These are phyloP conservation scores for Entrophospora sp. DNA, from an alignment of 192 early-diverging fungal species.

Conservation along the genomic window DNA sequence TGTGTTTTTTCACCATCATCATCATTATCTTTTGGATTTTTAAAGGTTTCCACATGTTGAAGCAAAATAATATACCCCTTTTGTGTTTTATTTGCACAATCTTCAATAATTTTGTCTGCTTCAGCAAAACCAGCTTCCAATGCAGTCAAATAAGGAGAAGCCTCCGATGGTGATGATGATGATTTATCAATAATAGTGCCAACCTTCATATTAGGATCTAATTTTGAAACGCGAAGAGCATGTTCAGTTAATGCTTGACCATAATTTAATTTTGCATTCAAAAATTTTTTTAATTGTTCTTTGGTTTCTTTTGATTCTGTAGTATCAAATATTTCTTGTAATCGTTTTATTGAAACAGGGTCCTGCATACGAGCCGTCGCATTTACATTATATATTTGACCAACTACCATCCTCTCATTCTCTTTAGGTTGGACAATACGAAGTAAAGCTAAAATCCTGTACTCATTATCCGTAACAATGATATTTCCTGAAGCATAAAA, in stretches of 20 bases:
- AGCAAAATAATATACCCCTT: slow-evolving; percentile 56
- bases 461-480: slow-evolving; percentile 86
- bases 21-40: slow-evolving; percentile 29
- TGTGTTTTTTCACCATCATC: slow-evolving; percentile 28
- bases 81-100: slow-evolving; percentile 37
- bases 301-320: slow-evolving; percentile 62
- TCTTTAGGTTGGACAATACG: slow-evolving; percentile 81
- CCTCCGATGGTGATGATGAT: too few species aligned
- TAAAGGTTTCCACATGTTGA: slow-evolving; percentile 35
- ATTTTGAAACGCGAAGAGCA: slow-evolving; percentile 52
- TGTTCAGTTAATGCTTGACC: slow-evolving; percentile 87
- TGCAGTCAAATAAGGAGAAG: slow-evolving; percentile 45
- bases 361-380: slow-evolving; percentile 44
- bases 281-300: slow-evolving; percentile 55
- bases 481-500: slow-evolving; percentile 88
- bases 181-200: too few species aligned
- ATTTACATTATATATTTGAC: slow-evolving; percentile 66
- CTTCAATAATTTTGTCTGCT: slow-evolving; percentile 61
- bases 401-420: slow-evolving; percentile 71
- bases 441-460: slow-evolving; percentile 72
- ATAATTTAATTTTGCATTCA: slow-evolving; percentile 57
- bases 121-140: slow-evolving; percentile 59
- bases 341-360: slow-evolving; percentile 41
- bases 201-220: slow-evolving; percentile 55
- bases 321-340: slow-evolving; percentile 41